Conservation (phyloP, 1,139 yeast genomes). For the Yamadazyma songkhlaensis region DNA sequence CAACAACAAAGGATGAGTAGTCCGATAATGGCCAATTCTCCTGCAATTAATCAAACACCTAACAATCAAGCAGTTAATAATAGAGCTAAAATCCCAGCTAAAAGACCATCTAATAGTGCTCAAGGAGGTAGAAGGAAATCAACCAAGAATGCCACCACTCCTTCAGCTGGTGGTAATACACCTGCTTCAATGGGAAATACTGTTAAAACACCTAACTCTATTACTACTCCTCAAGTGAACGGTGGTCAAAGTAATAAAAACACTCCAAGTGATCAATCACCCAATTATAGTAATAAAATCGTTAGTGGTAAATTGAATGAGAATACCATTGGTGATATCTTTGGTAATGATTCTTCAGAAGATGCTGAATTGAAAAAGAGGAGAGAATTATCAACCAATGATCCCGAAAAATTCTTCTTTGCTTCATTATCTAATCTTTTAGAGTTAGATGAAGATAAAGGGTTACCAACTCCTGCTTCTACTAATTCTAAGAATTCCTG, state of each 20-base stretch:
- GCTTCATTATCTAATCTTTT: conserved; percentile 54
- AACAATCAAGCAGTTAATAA: background rate
- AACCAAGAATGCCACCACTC: conserved; percentile 29
- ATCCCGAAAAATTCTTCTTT: conserved; percentile 50
- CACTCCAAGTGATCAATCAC: conserved; percentile 42
- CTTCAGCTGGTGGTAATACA: conserved; percentile 34
- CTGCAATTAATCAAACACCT: conserved; percentile 12
- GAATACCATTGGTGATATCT: conserved; percentile 25
- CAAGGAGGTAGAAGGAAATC: conserved; percentile 25
- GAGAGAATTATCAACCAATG: conserved; percentile 43
- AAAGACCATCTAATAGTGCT: conserved; percentile 19
- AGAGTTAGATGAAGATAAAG: conserved; percentile 35
- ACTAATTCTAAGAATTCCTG: conserved; percentile 21
- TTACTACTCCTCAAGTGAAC: conserved; percentile 42
- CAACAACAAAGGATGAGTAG: conserved; percentile 13
- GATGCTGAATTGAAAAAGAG: conserved; percentile 41
- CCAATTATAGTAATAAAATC: conserved; percentile 21
- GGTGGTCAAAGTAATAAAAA: conserved; percentile 35
- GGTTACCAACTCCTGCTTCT: conserved; percentile 34
- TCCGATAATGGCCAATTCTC: conserved; percentile 13
- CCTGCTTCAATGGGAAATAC: conserved; percentile 42
- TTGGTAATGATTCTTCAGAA: conserved; percentile 12
- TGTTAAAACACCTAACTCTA: conserved; percentile 45
- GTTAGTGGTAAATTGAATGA: conserved; percentile 16
- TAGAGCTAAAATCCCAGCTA: conserved; percentile 4